These are phyloP conservation scores for Thinopyrum elongatum DNA, from an alignment of 176 grass and related monocot genomes.

Conservation along the genomic window DNA sequence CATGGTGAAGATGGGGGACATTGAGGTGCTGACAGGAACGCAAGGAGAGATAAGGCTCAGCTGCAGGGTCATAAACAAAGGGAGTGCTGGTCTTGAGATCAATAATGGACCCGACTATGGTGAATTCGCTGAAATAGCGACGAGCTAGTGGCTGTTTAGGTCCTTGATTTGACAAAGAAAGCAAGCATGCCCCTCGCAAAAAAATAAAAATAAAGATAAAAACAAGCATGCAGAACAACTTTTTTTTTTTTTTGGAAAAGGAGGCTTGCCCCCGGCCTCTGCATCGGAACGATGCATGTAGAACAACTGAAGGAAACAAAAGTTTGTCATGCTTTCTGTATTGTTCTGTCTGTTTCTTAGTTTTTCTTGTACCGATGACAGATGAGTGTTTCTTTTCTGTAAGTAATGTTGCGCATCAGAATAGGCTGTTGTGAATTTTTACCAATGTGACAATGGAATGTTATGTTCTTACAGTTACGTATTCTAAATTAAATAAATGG, in stretches of 20 bases:
- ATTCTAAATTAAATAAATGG: neutral
- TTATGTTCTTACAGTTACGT: neutral
- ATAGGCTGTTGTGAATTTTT: neutral
- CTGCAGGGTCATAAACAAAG: conserved; percentile 67
- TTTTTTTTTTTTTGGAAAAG: too few species aligned
- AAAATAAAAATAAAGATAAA: too few species aligned
- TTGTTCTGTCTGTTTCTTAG: neutral
- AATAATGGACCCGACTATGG: neutral
- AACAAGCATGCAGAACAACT: too few species aligned
- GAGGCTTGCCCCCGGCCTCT: too few species aligned
- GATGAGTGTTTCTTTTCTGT: neutral
- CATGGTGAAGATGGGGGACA: conserved; percentile 76
- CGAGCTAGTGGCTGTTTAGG: neutral
- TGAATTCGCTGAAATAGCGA: neutral
- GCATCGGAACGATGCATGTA: too few species aligned
- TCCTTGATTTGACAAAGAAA: neutral
- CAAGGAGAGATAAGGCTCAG: conserved; percentile 70
- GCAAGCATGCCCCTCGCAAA: too few species aligned
- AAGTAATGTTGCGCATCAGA: neutral
- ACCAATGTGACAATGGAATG: neutral
- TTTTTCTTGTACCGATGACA: neutral
- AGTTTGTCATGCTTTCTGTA: neutral
- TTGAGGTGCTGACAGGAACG: conserved; percentile 62
- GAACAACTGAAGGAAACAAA: neutral
- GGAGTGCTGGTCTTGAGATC: conserved; percentile 20